A percentile compares a stretch with the other conserved stretches of the same genome.
These are phyloP conservation scores for Polychytrium aggregatum DNA, from an alignment of 192 early-diverging fungal species.

Conservation along the genomic window DNA sequence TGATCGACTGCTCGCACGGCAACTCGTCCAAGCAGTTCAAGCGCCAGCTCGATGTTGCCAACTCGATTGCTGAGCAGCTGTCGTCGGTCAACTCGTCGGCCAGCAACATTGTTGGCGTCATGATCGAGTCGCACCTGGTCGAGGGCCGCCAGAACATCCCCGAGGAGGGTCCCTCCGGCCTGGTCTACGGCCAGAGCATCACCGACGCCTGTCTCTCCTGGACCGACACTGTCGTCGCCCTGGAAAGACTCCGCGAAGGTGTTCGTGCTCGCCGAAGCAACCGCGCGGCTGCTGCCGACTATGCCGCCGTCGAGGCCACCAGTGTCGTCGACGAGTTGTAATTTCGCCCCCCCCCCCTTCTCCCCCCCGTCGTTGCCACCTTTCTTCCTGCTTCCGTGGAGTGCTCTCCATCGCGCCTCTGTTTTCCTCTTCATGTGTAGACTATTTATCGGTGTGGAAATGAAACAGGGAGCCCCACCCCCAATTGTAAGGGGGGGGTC, in stretches of 20 bases:
- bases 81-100: constrained; percentile 43
- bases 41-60: constrained; percentile 71
- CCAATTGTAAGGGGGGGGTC: too few species aligned
- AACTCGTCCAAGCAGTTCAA: constrained; percentile 81
- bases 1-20: constrained; percentile 95
- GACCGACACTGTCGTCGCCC: constrained; percentile 66
- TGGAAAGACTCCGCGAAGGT: constrained; percentile 20
- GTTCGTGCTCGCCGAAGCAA: too few species aligned
- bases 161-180: constrained; percentile 29
- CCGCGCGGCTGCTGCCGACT: too few species aligned
- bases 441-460: too few species aligned
- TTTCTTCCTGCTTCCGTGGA: too few species aligned
- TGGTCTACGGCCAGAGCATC: constrained; percentile 83
- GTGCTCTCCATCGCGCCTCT: too few species aligned
- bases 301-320: too few species aligned
- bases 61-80: constrained; percentile 60
- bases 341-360: too few species aligned
- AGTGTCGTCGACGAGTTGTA: too few species aligned
- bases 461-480: too few species aligned
- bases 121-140: constrained; percentile 83
- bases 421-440: too few species aligned
- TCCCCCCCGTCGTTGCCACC: too few species aligned
- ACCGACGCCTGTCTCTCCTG: constrained; percentile 91
- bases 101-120: constrained; percentile 58
- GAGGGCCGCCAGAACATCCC: constrained; percentile 85